Evolutionary conservation across 257 asterid species (phyloP), one percentile per base, ranked within the genome.

Genomic region (Osmanthus fragrans): DNA sequence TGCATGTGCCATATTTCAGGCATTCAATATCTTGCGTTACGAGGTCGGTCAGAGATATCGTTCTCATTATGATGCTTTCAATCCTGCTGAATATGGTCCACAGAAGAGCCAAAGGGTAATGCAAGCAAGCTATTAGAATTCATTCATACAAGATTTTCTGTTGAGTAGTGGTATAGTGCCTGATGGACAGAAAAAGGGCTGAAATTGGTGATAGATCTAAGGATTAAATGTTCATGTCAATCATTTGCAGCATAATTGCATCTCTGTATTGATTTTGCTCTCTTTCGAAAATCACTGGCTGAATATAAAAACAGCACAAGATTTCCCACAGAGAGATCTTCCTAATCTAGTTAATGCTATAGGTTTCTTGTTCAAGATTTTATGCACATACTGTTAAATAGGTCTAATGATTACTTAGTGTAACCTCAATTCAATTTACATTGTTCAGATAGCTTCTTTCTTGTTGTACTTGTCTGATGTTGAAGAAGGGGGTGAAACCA

Each of bases 401-500:
- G 45, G 29, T 73, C 71, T 56, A 73, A 69, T 32, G 27, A 54
- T 67, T 80, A 64, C 65, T 21, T 15, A 39, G 25, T 37, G 71
- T 81, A 51, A 78, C 40, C 76, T 75, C 71, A 79, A 30, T 16
- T 78, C 60, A 21, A 29, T 66, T 40, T 9, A 66, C 75, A 56
- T 54, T 73, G 66, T 72, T 34, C 80, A 95, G 98, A 87, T 95
- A 82, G 98, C 98, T 70, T 96, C 99, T 51, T 96, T 96, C 87
- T 87, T 96, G 78, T 80, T 96, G 78, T 96, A 96, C 85, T 82
- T 96, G 77, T 91, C 98, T 45, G 94, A 93, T 81, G 99, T 95
- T 82, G 94, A 93, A 83, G 94, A 96, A 89, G 98, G 99, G 36
- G 98, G 99, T 47, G 98, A 96, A 86, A 96, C 99, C 81, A 89